Base-by-base conservation (phyloP, 78 protist species). In the Dictyostelium firmibasis region DNA sequence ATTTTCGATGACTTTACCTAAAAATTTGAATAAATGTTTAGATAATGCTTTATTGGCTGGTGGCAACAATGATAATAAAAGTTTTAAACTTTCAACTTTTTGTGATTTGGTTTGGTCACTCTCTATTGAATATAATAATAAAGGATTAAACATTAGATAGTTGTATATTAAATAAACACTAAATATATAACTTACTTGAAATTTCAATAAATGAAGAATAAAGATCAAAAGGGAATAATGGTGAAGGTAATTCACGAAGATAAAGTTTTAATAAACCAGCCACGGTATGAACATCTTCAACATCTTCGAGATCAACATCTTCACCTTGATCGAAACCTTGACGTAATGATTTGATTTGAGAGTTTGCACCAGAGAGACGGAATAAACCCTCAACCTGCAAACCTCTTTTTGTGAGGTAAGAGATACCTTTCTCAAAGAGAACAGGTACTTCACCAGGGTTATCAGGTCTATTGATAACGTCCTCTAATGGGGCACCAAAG, bases 401-500 rank as follows among this genome's bases (percentile, higher is more conserved):
- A 20, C 82, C 96, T 16, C 95, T 25, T 41, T 13, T 77, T 29
- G 79, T 41, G 2, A 93, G 43, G 27, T 84, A 86, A 5, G 25
- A 25, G 4, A 86, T n/a, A 53, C 93, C 86, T 36, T 76, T 93
- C 60, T 77, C 85, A 38, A 86, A 81, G 11, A 86, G 29, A 13
- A 85, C 41, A 33, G 91, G 96, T 20, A 93, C 41, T 1, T 84
- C 88, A 64, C 79, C 47, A 6, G 85, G 47, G 20, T 86, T 84
- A 25, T 86, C 92, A 0, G 96, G 94, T 62, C 92, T 75, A 36
- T 70, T 67, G 25, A 93, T 53, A 25, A 86, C 92, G 13, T 93
- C 91, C 31, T 81, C 92, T 20, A 93, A 67, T 23, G 96, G 81
- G 7, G 83, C 92, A 38, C 96, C 96, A 85, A 93, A 93, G 8